Evolutionary conservation across 805 yeast species (phyloP), one percentile per base, ranked within the genome.

Genomic region (Clavispora santaluciae): DNA sequence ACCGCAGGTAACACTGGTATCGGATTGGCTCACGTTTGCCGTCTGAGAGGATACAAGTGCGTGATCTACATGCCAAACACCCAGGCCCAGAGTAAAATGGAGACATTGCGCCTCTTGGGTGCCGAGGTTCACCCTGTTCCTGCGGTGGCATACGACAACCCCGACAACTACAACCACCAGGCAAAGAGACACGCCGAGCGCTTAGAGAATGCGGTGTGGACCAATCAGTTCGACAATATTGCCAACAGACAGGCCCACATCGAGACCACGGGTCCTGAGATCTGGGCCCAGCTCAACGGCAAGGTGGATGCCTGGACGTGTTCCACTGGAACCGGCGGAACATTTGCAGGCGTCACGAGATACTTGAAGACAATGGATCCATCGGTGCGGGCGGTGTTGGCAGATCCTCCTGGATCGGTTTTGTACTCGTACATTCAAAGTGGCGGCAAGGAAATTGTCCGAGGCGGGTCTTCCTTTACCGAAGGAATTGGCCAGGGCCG

Each of bases 401-500:
- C 97, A 1, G 97, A 90, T 62, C 96, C 97, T 17, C 96, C 96
- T 11, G 96, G 97, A 43, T 82, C 93, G 3, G 86, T 85, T 37
- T 72, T 90, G 35, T 86, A 86, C 66, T 78, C 88, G 8, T 88
- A 82, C 57, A 79, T 90, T 45, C 80, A 78, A 45, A 70, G 85
- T 5, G 78, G 80, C 13, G 91, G 91, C 23, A 68, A 81, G 57
- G 72, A 75, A 9, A 64, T 83, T 42, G 87, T 79, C 33, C 76
- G 89, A 54, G 72, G 76, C 1, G 97, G 97, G 22, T 78, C 87
- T 3, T 84, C 95, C 0, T 88, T 90, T 62, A 90, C 96, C 22
- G 97, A 90, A 66, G 97, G 97, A 23, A 88, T 90, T 65, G 97
- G 97, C 22, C 97, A 90, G 65, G 96, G 96, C 35, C 76, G 97